Percentiles rank a stretch among this genome's conserved stretches.
phyloP scores from a whole-genome alignment of 331 rosid species.

The Saraca asoca region DNA sequence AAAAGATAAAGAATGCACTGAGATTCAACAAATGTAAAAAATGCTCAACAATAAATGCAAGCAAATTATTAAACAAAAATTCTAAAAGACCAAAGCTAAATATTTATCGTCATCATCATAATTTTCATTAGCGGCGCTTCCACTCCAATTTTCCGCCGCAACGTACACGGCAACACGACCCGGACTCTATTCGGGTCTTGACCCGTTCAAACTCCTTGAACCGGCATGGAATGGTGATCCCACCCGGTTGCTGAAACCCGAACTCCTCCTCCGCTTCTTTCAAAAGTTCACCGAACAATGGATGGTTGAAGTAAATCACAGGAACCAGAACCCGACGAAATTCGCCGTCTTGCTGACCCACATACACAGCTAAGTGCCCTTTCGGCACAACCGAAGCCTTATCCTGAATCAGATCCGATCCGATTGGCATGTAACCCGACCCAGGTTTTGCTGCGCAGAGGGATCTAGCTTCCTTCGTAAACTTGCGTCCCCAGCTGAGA shows the following conservation, averaged over 20 bases:
- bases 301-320: slow-evolving; percentile 86
- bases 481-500: slow-evolving; percentile 59
- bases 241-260: slow-evolving; percentile 79
- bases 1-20: too few relatives aligned
- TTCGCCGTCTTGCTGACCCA: slow-evolving; percentile 76
- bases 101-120: slow-evolving; percentile 34
- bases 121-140: slow-evolving; percentile 36
- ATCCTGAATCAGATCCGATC: slow-evolving; percentile 34
- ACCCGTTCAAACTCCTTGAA: slow-evolving; percentile 71
- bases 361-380: slow-evolving; percentile 87
- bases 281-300: slow-evolving; percentile 68
- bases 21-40: too few relatives aligned
- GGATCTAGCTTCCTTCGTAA: slow-evolving; percentile 51
- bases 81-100: too few relatives aligned
- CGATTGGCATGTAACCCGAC: slow-evolving; percentile 49
- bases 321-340: slow-evolving; percentile 80
- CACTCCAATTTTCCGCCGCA: slow-evolving; percentile 42
- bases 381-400: slow-evolving; percentile 55
- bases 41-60: too few relatives aligned
- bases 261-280: slow-evolving; percentile 75
- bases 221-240: slow-evolving; percentile 86
- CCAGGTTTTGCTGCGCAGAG: slow-evolving; percentile 43
- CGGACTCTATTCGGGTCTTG: slow-evolving; percentile 66
- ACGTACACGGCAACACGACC: slow-evolving; percentile 47
- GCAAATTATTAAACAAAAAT: too few relatives aligned